Percentiles rank a stretch among this genome's conserved stretches.
phyloP scores from a whole-genome alignment of 768 basidiomycete genomes.

The Cystobasidium onofrii region DNA sequence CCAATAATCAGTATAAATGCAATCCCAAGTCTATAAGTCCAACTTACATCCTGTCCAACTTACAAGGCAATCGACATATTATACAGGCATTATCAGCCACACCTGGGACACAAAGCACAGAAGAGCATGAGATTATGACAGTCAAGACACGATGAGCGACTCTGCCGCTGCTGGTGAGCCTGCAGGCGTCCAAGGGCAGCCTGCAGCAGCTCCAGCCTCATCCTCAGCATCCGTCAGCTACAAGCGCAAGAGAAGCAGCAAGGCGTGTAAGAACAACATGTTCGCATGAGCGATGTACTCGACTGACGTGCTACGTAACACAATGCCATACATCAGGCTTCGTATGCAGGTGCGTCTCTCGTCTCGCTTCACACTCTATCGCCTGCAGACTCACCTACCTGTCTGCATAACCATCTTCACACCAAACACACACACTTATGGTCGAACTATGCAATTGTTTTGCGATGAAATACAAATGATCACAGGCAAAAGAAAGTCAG shows the following conservation, averaged over 20 bases:
- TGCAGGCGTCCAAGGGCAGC: too few relatives aligned
- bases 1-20: too few relatives aligned
- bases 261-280: not conserved
- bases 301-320: not conserved
- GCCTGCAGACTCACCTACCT: not conserved
- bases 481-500: slow-evolving; percentile 6
- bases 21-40: too few relatives aligned
- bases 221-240: not conserved
- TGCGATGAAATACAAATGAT: too few relatives aligned
- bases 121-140: not conserved
- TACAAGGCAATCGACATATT: too few relatives aligned
- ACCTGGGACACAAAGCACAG: too few relatives aligned
- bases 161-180: not conserved
- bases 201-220: too few relatives aligned
- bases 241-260: slow-evolving; percentile 10
- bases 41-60: too few relatives aligned
- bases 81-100: too few relatives aligned
- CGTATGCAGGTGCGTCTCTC: slow-evolving; percentile 10
- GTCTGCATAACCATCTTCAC: not conserved
- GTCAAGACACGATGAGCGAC: not conserved
- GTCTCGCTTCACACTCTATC: not conserved
- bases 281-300: not conserved
- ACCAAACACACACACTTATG: not conserved
- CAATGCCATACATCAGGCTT: not conserved
- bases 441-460: not conserved